Percentiles rank a stretch among this genome's conserved stretches.
Evolutionary conservation across 1,284 basidiomycete genomes (phyloP).

Genomic region (Heterobasidion parviporum): DNA sequence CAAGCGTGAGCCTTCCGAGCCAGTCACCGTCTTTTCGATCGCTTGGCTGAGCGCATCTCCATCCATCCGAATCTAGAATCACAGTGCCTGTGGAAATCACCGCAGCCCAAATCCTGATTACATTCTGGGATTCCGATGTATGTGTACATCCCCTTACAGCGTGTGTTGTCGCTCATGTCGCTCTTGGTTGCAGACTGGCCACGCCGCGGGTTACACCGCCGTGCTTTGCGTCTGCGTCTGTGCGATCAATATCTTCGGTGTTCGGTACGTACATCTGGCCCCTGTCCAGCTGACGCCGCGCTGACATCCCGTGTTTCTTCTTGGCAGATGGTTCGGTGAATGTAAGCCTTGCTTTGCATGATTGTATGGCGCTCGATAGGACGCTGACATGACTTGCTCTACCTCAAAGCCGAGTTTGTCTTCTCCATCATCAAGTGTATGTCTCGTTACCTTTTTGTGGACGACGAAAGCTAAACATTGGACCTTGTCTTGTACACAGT

Average conservation of each 20-base stretch:
- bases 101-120: constrained; percentile 65
- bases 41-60: not conserved
- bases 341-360: constrained; percentile 23
- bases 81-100: constrained; percentile 70
- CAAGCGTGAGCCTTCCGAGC: constrained; percentile 8
- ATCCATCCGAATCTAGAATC: constrained; percentile 23
- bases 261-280: constrained; percentile 30
- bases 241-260: constrained; percentile 72
- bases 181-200: constrained; percentile 27
- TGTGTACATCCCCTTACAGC: constrained; percentile 10
- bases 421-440: constrained; percentile 58
- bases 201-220: constrained; percentile 56
- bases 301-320: constrained; percentile 24
- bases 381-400: not conserved
- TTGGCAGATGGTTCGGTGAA: constrained; percentile 44
- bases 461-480: not conserved
- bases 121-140: constrained; percentile 70
- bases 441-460: constrained; percentile 12
- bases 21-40: not conserved
- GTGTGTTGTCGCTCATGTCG: not conserved
- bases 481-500: constrained; percentile 25
- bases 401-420: constrained; percentile 43
- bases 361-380: not conserved
- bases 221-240: constrained; percentile 52
- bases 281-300: not conserved